These are phyloP conservation scores for Kazachstania viticola DNA, from an alignment of 805 yeast genomes.

Conservation along the genomic window DNA sequence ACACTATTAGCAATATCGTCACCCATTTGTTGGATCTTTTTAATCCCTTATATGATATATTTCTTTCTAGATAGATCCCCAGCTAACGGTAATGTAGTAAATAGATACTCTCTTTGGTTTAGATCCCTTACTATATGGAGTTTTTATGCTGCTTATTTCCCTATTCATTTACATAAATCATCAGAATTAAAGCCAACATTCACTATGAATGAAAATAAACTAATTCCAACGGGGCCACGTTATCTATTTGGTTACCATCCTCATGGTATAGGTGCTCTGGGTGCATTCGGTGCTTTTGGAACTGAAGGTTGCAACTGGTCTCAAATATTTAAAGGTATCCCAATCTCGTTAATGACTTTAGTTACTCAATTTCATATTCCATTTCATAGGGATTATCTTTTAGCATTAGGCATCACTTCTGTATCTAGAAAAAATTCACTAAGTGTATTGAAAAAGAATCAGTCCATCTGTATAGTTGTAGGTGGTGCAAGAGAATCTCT, in stretches of 20 bases:
- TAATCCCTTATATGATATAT: constrained; percentile 54
- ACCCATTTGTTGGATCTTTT: constrained; percentile 55
- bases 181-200: constrained; percentile 66
- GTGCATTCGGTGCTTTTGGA: constrained; percentile 74
- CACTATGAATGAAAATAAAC: constrained; percentile 24
- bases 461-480: constrained; percentile 77
- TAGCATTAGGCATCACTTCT: constrained; percentile 73
- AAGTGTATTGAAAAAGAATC: constrained; percentile 48
- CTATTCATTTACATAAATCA: constrained; percentile 59
- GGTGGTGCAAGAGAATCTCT: constrained; percentile 95
- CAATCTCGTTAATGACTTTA: constrained; percentile 65
- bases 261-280: constrained; percentile 90
- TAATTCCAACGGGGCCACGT: constrained; percentile 42
- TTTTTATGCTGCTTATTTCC: constrained; percentile 69
- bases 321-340: constrained; percentile 71
- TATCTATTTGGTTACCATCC: constrained; percentile 93
- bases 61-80: constrained; percentile 54
- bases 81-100: constrained; percentile 56
- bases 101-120: constrained; percentile 45
- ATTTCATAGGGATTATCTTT: constrained; percentile 72
- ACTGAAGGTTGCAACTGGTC: constrained; percentile 72
- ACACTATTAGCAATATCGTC: constrained; percentile 48
- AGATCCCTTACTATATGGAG: constrained; percentile 53
- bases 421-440: constrained; percentile 67
- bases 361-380: constrained; percentile 78